Conservation (phyloP, 257 asterid genomes). For the Salvia hispanica region DNA sequence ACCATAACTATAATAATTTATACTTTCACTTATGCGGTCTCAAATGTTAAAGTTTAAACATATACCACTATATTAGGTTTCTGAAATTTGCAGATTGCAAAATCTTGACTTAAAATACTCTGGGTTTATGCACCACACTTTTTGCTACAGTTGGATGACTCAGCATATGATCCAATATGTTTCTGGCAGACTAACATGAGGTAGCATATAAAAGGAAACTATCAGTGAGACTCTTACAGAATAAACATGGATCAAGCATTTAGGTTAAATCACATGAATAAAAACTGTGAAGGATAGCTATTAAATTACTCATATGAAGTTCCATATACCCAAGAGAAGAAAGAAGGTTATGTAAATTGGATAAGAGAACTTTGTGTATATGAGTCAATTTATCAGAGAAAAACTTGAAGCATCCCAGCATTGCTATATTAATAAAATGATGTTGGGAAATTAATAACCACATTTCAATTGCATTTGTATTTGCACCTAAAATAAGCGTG, state of each 20-base stretch:
- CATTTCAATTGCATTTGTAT: too few relatives aligned
- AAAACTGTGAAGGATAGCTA: slow-evolving; percentile 2
- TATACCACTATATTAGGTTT: too few relatives aligned
- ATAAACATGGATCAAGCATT: slow-evolving; percentile 23
- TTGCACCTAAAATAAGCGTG: too few relatives aligned
- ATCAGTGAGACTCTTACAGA: slow-evolving; percentile 17
- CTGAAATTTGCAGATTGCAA: too few relatives aligned
- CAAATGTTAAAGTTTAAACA: too few relatives aligned
- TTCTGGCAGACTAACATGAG: slow-evolving; percentile 46
- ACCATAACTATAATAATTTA: too few relatives aligned
- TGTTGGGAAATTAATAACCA: too few relatives aligned
- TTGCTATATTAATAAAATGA: slow-evolving; percentile 27
- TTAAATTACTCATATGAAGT: not conserved
- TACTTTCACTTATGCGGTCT: too few relatives aligned
- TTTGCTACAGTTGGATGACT: slow-evolving; percentile 36
- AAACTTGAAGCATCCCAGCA: slow-evolving; percentile 48
- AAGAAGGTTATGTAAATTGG: too few relatives aligned
- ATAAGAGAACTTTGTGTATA: too few relatives aligned
- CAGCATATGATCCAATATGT: slow-evolving; percentile 38
- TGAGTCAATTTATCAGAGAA: not conserved
- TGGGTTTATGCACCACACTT: slow-evolving; percentile 34
- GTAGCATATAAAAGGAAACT: slow-evolving; percentile 7
- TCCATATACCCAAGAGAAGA: not conserved
- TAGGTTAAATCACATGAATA: slow-evolving; percentile 8
- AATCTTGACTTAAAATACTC: too few relatives aligned